Evolutionary conservation across 371 early-diverging fungal species (phyloP), one percentile per base, ranked within the genome.

Genomic region (Ordospora colligata): DNA sequence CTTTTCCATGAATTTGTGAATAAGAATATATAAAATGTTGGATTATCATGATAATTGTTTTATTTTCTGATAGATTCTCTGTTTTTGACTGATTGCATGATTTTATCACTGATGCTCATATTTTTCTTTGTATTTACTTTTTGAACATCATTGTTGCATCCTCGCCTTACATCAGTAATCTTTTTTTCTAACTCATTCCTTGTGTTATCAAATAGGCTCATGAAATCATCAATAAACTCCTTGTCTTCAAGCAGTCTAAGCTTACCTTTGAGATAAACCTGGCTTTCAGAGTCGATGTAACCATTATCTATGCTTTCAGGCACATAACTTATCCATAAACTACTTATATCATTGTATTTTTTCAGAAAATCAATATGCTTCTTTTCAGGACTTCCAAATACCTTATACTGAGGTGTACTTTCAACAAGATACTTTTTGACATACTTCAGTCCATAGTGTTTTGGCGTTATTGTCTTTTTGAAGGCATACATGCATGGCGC

Each of bases 271-370:
- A 73, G 54, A 43, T 40, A 73, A 40, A 73, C 47, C 11, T 23
- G 11, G 42, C 64, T 72, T 17, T 62, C 50, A 21, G 14, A 46
- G 8, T 21, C 17, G 10, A 0, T 19, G 9, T 17, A 14, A 0
- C 25, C 3, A 0, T 46, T n/a, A 0, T 73, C 54, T 32, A 47
- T 51, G 27, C 42, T 40, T 40, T 14, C 10, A 22, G 74, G 65
- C 8, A 45, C 52, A 66, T 65, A 73, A 12, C 63, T 63, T 42
- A 65, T 42, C 17, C 52, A 73, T 43, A 73, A 73, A 25, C 14
- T 65, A 4, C 7, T 19, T 17, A 73, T 22, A 10, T 65, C 32
- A 5, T 5, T 32, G 17, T 73, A 73, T 19, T 73, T 73, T 7
- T 63, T 37, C 14, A 44, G 22, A 43, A 73, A 73, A 12, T 52